phyloP scores from a whole-genome alignment of 257 asterid species.

The Solanum pennellii region DNA sequence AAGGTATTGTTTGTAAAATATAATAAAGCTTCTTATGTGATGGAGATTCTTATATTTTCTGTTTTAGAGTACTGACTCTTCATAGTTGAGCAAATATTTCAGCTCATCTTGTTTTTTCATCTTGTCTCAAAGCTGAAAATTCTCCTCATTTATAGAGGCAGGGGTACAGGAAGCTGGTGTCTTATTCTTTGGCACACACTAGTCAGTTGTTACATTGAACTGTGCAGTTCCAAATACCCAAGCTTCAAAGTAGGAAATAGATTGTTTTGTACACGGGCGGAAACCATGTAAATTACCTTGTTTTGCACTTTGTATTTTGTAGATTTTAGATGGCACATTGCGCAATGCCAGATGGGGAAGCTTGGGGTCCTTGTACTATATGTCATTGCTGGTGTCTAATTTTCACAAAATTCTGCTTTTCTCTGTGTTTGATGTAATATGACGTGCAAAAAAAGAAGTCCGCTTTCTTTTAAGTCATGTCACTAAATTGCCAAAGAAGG shows the following conservation, averaged over 20 bases:
- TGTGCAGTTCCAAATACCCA: neutral
- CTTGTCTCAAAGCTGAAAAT: neutral
- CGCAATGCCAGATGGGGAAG: neutral
- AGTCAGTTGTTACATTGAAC: neutral
- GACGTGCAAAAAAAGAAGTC: neutral
- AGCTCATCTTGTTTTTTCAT: neutral
- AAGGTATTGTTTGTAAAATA: conserved; percentile 40
- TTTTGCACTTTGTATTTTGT: neutral
- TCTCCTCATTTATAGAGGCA: neutral
- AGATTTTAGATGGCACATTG: neutral
- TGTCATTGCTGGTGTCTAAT: neutral
- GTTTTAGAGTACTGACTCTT: neutral
- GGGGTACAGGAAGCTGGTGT: neutral
- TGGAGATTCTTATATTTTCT: neutral
- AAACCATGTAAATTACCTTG: neutral
- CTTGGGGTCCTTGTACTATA: neutral
- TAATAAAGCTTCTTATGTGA: conserved; percentile 1
- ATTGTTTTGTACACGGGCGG: neutral
- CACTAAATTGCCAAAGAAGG: neutral
- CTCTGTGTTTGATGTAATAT: neutral
- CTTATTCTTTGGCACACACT: neutral
- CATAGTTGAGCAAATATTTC: neutral
- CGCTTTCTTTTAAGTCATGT: neutral
- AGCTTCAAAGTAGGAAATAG: neutral
- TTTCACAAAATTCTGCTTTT: neutral